Evolutionary conservation across 495 filamentous ascomycete genomes (phyloP), one percentile per base, ranked within the genome.

Genomic region (Xylaria intraflava): DNA sequence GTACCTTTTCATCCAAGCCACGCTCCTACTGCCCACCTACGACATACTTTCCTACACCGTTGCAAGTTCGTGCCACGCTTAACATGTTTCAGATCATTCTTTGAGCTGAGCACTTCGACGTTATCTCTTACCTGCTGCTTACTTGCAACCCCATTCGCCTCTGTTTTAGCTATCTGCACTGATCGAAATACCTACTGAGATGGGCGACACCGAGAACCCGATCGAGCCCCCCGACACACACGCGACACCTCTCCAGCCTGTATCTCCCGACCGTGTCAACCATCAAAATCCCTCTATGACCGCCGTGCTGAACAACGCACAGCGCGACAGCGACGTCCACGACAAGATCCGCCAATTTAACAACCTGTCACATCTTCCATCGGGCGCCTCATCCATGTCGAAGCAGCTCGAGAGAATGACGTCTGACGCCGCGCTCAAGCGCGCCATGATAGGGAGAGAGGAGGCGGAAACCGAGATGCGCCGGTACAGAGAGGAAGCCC

Each of bases 281-380:
- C 80, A 85, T 67, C 83, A 87, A 64, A 48, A 40, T 27, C 29
- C 48, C 40, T 45, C 62, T 1, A 59, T 64, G 44, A 58, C 60
- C 22, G 56, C 65, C 12, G 47, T 56, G 20, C 59, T 54, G 42
- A 46, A 33, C 29, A 59, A 75, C 16, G 66, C 66, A 1, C 16
- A 17, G 47, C 87, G 87, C 22, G 89, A 94, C 64, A 75, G 74
- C 60, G 72, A 75, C 12, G 88, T 95, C 1, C 87, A 91, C 62
- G 83, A 88, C 26, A 93, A 92, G 68, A 89, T 95, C 59, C 85
- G 83, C 23, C 88, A 85, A 55, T 86, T 95, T 62, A 91, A 95
- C 70, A 80, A 76, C 44, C 70, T 95, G 31, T 73, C 78, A 44
- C 64, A 66, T 40, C 46, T 44, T 7, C 35, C 35, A 2, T 58